phyloP scores from a whole-genome alignment of 768 basidiomycete genomes.

The Naganishia antarctica region DNA sequence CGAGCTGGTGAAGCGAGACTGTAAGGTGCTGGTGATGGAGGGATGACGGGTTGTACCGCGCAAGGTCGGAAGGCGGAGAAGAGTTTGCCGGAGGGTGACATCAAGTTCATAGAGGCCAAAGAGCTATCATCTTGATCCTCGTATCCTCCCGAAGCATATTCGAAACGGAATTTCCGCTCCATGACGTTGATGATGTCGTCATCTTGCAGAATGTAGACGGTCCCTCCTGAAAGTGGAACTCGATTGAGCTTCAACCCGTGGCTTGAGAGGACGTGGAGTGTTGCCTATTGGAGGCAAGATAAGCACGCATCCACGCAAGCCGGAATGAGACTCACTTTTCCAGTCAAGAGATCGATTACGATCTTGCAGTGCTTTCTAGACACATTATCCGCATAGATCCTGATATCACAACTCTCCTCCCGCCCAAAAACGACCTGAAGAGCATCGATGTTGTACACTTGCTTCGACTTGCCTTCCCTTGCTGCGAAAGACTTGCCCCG shows the following conservation, averaged over 20 bases:
- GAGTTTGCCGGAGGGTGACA: background rate
- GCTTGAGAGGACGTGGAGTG: conserved; percentile 36
- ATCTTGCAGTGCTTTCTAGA: conserved; percentile 46
- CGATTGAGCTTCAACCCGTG: conserved; percentile 35
- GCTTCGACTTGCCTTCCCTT: conserved; percentile 16
- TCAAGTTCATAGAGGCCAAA: background rate
- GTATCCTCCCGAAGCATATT: conserved; percentile 32
- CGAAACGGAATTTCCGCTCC: conserved; percentile 46
- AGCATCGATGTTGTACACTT: conserved; percentile 21
- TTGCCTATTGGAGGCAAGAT: conserved; percentile 32
- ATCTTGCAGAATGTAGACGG: conserved; percentile 31
- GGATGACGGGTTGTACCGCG: conserved; percentile 3
- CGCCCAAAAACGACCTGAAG: conserved; percentile 4
- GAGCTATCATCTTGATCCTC: conserved; percentile 16
- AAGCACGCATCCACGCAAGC: background rate
- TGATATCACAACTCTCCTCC: conserved; percentile 31
- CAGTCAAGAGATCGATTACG: conserved; percentile 37
- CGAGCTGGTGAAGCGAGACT: background rate
- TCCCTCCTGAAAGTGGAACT: conserved; percentile 25
- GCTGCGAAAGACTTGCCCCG: conserved; percentile 21
- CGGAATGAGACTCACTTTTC: conserved; percentile 30
- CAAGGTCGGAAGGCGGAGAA: background rate
- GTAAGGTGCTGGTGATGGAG: background rate
- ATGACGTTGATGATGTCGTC: conserved; percentile 42
- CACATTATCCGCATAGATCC: conserved; percentile 45